These are phyloP conservation scores for Spiraea crenata DNA, from an alignment of 331 rosid genomes.

Conservation along the genomic window DNA sequence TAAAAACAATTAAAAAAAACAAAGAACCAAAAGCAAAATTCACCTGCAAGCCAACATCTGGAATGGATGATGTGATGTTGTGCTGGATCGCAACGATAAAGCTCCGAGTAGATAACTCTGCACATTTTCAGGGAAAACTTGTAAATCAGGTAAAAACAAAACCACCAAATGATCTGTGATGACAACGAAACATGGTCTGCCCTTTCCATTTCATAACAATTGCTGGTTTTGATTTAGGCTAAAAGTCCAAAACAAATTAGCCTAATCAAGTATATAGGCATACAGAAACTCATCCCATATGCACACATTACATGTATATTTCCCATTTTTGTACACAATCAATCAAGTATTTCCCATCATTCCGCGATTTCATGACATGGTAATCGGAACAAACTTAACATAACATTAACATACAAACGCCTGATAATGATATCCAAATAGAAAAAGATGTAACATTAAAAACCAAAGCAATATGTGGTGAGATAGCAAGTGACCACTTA, in stretches of 20 bases:
- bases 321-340: background rate
- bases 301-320: too few species aligned
- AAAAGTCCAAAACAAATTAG: background rate
- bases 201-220: background rate
- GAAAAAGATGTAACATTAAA: background rate
- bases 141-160: background rate
- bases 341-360: background rate
- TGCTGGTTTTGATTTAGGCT: background rate
- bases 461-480: background rate
- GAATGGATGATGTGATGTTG: slow-evolving; percentile 75
- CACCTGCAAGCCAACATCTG: slow-evolving; percentile 89
- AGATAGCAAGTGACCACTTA: slow-evolving; percentile 23
- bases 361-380: too few species aligned
- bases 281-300: too few species aligned
- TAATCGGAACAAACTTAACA: background rate
- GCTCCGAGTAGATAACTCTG: slow-evolving; percentile 26
- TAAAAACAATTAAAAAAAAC: background rate
- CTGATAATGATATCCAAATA: background rate
- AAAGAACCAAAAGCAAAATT: slow-evolving; percentile 14
- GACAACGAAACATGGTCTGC: background rate
- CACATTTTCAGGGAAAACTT: slow-evolving; percentile 4
- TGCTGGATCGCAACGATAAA: slow-evolving; percentile 59
- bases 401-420: background rate
- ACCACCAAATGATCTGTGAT: background rate
- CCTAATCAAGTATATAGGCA: too few species aligned